These are phyloP conservation scores for Annulohypoxylon maeteangense DNA, from an alignment of 495 filamentous ascomycete species.

Conservation along the genomic window DNA sequence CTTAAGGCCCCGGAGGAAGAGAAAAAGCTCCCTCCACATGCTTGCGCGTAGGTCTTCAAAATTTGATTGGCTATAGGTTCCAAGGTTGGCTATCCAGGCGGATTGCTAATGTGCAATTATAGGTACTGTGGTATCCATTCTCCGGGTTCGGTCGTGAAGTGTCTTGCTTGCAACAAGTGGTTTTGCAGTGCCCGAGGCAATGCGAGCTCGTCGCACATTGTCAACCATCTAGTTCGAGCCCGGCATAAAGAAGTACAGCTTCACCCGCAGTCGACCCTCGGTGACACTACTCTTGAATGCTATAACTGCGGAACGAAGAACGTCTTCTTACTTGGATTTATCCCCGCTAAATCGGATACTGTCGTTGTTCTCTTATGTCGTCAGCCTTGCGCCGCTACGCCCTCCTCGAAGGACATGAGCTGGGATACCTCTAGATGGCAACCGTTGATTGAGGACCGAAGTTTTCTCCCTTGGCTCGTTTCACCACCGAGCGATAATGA, in stretches of 20 bases:
- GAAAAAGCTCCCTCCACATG: conserved; percentile 91
- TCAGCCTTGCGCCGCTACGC: conserved; percentile 93
- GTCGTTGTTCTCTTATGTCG: conserved; percentile 97
- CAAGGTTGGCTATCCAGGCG: conserved; percentile 17
- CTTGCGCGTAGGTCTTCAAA: conserved; percentile 84
- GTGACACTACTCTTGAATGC: conserved; percentile 96
- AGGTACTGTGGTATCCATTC: conserved; percentile 99
- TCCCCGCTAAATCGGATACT: conserved; percentile 98
- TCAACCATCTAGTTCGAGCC: conserved; percentile 97
- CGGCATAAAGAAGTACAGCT: conserved; percentile 99
- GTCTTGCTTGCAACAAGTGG: conserved; percentile 95
- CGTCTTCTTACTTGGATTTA: conserved; percentile 98
- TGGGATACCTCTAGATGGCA: conserved; percentile 99
- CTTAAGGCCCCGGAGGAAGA: conserved; percentile 78
- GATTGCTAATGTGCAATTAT: conserved; percentile 22
- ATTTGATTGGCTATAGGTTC: neutral
- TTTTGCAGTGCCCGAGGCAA: conserved; percentile 99
- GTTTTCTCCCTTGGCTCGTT: conserved; percentile 95
- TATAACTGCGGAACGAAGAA: conserved; percentile 99
- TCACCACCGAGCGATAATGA: conserved; percentile 90
- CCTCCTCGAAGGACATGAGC: conserved; percentile 99
- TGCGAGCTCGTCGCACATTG: conserved; percentile 95
- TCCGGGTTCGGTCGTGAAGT: conserved; percentile 93
- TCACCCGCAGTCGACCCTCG: conserved; percentile 92
- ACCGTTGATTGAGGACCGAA: conserved; percentile 95